Evolutionary conservation across 345 rosid genomes (phyloP), one percentile per base, ranked within the genome.

Genomic region (Hibiscus mutabilis): DNA sequence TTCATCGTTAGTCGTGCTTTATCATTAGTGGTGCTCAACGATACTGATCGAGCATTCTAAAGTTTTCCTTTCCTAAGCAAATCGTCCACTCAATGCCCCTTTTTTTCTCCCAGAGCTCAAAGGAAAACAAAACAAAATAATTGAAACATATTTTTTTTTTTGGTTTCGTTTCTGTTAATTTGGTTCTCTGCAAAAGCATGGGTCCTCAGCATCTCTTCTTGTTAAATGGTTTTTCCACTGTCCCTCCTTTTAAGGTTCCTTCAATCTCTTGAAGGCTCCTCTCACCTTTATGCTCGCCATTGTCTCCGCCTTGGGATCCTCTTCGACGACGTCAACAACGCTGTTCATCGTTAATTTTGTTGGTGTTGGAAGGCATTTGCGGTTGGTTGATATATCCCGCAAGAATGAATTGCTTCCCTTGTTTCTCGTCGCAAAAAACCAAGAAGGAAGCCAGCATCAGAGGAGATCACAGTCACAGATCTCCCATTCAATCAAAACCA

Each of bases 321-420:
- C 51, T 18, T 21, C 24, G 5, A 9, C 59, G 14, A 19, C 57
- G 2, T n/a, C 2, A 16, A n/a, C 22, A 52, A 5, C 21, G 7
- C 19, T n/a, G 2, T 19, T 53, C 58, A 18, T 53, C 24, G 58
- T 53, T 21, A 2, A 2, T 64, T 64, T 40, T 35, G 31, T 21
- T 12, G 68, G 31, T 21, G 27, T 66, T 24, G 33, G 12, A 46
- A 24, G 55, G 3, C 55, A 66, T 24, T 44, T 3, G 4, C 7
- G 2, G 16, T n/a, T 14, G 1, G 1, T 56, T 16, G 53, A 5
- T 56, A n/a, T 60, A 4, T 24, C 65, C 67, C 13, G 69, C 49
- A 80, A 37, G n/a, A 89, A 53, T 94, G 97, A 85, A 71, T 77
- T 91, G 97, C 76, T 89, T 87, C 70, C 82, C 95, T 2, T 94